Evolutionary conservation across 1,284 basidiomycete genomes (phyloP).

Genomic region (Anthracocystis setariae): DNA sequence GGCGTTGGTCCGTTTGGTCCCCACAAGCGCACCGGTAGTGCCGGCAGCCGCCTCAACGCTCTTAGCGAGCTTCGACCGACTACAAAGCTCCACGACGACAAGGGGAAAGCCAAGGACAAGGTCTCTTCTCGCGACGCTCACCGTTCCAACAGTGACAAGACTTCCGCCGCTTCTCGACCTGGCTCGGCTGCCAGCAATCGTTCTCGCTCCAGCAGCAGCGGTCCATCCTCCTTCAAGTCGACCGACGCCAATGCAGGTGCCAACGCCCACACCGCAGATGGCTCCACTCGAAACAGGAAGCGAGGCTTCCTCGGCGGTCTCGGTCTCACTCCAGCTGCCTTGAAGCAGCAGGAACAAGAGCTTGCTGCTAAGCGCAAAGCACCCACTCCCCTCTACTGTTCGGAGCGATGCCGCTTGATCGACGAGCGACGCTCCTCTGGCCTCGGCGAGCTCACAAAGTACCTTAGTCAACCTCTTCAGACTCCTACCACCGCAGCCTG

Average conservation of each 20-base stretch:
- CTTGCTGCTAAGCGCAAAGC: conserved; percentile 44
- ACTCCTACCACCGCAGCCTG: conserved; percentile 24
- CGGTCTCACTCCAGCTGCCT: conserved; percentile 45
- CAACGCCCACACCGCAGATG: conserved; percentile 8
- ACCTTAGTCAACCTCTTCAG: conserved; percentile 45
- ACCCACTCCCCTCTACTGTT: conserved; percentile 57
- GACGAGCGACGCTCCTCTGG: conserved; percentile 55
- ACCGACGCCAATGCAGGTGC: conserved; percentile 26
- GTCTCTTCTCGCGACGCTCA: background rate
- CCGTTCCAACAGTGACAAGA: conserved; percentile 20
- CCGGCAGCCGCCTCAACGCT: conserved; percentile 55
- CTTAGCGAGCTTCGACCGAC: conserved; percentile 61
- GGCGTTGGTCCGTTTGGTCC: conserved; percentile 40
- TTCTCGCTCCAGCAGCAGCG: conserved; percentile 44
- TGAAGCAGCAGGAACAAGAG: conserved; percentile 51
- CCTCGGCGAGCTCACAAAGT: conserved; percentile 50
- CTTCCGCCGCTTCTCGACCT: conserved; percentile 38
- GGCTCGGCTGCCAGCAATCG: conserved; percentile 45
- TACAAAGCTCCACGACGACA: conserved; percentile 54
- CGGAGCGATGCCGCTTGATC: conserved; percentile 58
- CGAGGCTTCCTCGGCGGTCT: conserved; percentile 54
- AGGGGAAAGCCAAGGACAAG: conserved; percentile 28
- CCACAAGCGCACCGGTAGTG: conserved; percentile 58
- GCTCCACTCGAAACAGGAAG: conserved; percentile 28
- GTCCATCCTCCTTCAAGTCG: conserved; percentile 43